Conservation (phyloP, 352 stramenopile genomes). For the Globisporangium sylvaticum region DNA sequence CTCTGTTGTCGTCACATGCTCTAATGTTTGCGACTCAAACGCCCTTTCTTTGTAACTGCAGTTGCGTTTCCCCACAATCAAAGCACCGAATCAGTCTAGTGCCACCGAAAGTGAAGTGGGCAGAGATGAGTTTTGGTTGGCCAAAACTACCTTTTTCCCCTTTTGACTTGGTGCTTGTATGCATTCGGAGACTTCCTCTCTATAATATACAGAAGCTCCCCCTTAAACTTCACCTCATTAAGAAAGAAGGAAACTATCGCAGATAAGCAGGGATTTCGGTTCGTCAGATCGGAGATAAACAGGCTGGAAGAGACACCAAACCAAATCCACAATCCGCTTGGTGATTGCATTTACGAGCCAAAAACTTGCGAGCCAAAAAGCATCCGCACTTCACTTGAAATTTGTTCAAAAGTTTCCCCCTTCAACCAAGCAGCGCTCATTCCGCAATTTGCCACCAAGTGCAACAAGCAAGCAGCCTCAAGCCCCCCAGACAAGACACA, state of each 20-base stretch:
- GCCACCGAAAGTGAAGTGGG: background rate
- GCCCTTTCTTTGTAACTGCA: background rate
- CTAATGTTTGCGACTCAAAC: background rate
- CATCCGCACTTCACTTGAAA: background rate
- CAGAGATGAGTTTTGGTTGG: too few relatives aligned
- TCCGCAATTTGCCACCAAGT: background rate
- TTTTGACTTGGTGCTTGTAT: too few relatives aligned
- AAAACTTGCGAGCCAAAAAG: background rate
- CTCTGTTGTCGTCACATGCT: background rate
- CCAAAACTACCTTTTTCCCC: too few relatives aligned
- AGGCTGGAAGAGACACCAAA: too few relatives aligned
- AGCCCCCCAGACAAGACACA: background rate
- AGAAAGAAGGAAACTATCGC: too few relatives aligned
- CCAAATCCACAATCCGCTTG: too few relatives aligned
- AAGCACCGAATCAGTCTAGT: background rate
- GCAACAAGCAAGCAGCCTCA: conserved; percentile 1
- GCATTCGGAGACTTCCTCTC: too few relatives aligned
- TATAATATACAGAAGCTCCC: too few relatives aligned
- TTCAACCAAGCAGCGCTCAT: background rate
- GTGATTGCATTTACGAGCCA: too few relatives aligned
- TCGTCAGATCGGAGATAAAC: too few relatives aligned
- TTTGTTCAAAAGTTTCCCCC: background rate
- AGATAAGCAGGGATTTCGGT: too few relatives aligned
- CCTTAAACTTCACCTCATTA: too few relatives aligned
- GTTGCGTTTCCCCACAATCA: background rate